Conservation (phyloP, 2,329 filamentous ascomycete species). For the Monosporascus ibericus region DNA sequence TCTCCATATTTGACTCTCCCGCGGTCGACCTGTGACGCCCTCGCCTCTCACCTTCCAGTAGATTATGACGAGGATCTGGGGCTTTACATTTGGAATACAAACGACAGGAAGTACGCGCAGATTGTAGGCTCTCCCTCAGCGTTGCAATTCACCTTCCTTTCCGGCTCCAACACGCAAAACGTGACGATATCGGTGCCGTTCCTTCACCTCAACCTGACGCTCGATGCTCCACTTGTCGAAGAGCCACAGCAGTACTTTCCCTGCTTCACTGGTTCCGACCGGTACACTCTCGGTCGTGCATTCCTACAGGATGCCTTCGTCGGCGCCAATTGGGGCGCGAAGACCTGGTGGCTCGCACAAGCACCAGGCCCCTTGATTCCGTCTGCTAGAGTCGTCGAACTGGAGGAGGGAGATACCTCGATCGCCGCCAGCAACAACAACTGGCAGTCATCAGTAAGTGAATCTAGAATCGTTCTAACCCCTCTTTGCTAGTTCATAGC, state of each 20-base stretch:
- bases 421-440: constrained; percentile 22
- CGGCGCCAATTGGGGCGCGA: constrained; percentile 31
- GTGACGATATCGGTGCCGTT: constrained; percentile 38
- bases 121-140: constrained; percentile 35
- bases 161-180: constrained; percentile 22
- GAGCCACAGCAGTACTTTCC: constrained; percentile 35
- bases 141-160: constrained; percentile 34
- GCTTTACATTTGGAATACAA: constrained; percentile 35
- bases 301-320: constrained; percentile 43
- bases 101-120: constrained; percentile 25
- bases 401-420: constrained; percentile 9
- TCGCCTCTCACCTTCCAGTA: constrained; percentile 31
- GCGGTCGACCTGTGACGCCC: constrained; percentile 33
- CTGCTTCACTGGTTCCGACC: constrained; percentile 25
- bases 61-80: constrained; percentile 28
- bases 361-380: constrained; percentile 32
- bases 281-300: constrained; percentile 34
- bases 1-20: constrained; percentile 36
- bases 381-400: constrained; percentile 12
- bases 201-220: constrained; percentile 32
- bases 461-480: constrained; percentile 2
- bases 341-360: constrained; percentile 33
- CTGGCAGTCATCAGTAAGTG: constrained; percentile 27
- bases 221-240: constrained; percentile 29
- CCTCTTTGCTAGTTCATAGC: no score